These are phyloP conservation scores for Aspergillus novofumigatus DNA, from an alignment of 2,329 filamentous ascomycete genomes.

Conservation along the genomic window DNA sequence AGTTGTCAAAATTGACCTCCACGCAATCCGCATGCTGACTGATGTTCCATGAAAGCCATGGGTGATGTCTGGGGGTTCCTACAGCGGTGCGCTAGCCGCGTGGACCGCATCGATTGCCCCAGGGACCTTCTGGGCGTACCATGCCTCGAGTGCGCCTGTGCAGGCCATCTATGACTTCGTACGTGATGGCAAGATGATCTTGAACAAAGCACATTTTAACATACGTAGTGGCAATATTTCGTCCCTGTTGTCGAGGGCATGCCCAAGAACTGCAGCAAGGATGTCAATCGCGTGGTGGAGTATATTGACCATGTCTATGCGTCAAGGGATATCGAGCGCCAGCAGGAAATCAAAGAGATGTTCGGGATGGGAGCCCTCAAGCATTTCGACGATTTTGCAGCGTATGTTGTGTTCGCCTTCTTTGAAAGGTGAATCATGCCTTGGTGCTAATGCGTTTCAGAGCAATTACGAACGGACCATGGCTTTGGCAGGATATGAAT, in stretches of 20 bases:
- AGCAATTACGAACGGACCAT: slow-evolving; percentile 54
- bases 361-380: slow-evolving; percentile 51
- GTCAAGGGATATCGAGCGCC: slow-evolving; percentile 40
- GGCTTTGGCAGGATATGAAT: slow-evolving; percentile 54
- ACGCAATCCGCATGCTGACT: neutral
- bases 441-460: slow-evolving; percentile 17
- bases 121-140: slow-evolving; percentile 59
- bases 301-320: slow-evolving; percentile 50
- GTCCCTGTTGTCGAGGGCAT: slow-evolving; percentile 54
- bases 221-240: slow-evolving; percentile 52
- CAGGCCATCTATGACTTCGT: slow-evolving; percentile 53
- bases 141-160: slow-evolving; percentile 54
- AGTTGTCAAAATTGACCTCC: accelerated
- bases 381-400: slow-evolving; percentile 52
- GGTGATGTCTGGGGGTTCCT: slow-evolving; percentile 55
- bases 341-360: slow-evolving; percentile 46
- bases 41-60: slow-evolving; percentile 42
- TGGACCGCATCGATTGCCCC: slow-evolving; percentile 53
- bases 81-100: slow-evolving; percentile 53
- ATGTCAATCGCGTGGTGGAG: slow-evolving; percentile 50
- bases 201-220: neutral
- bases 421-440: neutral
- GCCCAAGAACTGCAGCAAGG: slow-evolving; percentile 55
- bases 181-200: neutral
- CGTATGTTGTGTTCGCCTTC: slow-evolving; percentile 16